These are phyloP conservation scores for Cadophora gregata DNA, from an alignment of 2,329 filamentous ascomycete genomes.

Conservation along the genomic window DNA sequence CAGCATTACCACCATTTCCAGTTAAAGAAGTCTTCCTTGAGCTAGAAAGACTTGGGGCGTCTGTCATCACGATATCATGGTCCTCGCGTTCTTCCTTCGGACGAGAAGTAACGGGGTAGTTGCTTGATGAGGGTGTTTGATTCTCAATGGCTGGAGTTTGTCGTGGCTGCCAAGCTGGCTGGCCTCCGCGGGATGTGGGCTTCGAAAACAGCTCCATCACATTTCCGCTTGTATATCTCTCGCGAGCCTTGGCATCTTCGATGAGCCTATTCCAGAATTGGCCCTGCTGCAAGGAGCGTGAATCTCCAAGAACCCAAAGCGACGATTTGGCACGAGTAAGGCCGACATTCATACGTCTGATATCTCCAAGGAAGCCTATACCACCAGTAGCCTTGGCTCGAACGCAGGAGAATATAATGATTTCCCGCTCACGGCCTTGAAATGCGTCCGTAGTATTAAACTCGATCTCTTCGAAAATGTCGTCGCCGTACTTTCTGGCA, in stretches of 20 bases:
- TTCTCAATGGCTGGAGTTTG: neutral
- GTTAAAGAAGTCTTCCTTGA: constrained; percentile 27
- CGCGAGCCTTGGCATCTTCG: constrained; percentile 75
- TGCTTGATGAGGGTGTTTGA: constrained; percentile 1
- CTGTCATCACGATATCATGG: constrained; percentile 35
- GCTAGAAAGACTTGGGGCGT: constrained; percentile 24
- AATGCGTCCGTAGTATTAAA: constrained; percentile 99
- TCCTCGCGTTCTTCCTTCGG: constrained; percentile 17
- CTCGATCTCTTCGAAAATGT: constrained; percentile 80
- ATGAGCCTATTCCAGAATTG: constrained; percentile 91
- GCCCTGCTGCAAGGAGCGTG: constrained; percentile 82
- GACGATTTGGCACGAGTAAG: constrained; percentile 96
- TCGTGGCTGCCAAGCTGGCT: constrained; percentile 22
- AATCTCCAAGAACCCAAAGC: constrained; percentile 95
- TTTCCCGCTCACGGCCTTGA: constrained; percentile 93
- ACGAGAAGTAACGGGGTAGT: neutral
- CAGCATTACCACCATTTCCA: constrained; percentile 7
- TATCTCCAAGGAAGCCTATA: constrained; percentile 98
- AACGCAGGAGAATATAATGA: constrained; percentile 99
- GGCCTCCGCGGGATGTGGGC: constrained; percentile 45
- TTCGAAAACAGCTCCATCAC: constrained; percentile 59
- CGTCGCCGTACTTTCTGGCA: constrained; percentile 71
- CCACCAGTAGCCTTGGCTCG: constrained; percentile 90
- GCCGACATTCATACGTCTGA: constrained; percentile 99
- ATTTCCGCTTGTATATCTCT: constrained; percentile 77